Evolutionary conservation across 352 stramenopile species (phyloP).

Genomic region (Globisporangium abappressorium): DNA sequence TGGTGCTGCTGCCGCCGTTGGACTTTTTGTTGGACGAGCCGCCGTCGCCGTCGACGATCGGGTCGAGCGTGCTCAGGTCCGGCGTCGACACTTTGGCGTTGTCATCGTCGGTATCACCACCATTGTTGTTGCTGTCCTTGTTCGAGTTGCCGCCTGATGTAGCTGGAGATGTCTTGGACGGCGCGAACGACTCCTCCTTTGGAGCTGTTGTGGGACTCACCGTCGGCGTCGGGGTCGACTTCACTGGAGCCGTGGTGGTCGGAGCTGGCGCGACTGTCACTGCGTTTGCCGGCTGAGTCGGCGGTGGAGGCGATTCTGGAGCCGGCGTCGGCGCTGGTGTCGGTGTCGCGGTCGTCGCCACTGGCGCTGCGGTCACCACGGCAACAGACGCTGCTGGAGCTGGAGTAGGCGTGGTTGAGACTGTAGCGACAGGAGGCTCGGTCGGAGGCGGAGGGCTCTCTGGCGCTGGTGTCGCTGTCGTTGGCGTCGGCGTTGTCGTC

Average conservation of each 20-base stretch:
- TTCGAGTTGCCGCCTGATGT: neutral
- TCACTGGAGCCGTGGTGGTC: slow-evolving; percentile 13
- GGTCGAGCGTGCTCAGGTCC: slow-evolving; percentile 30
- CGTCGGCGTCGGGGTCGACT: slow-evolving; percentile 3
- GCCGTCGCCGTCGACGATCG: slow-evolving; percentile 23
- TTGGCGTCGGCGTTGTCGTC: slow-evolving; percentile 4
- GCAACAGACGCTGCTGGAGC: slow-evolving; percentile 11
- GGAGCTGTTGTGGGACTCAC: slow-evolving; percentile 12
- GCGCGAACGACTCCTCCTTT: slow-evolving; percentile 17
- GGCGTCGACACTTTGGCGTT: slow-evolving; percentile 16
- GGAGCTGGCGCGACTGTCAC: neutral
- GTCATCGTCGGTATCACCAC: neutral
- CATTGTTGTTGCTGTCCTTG: neutral
- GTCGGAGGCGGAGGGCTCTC: slow-evolving; percentile 12
- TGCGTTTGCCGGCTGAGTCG: slow-evolving; percentile 7
- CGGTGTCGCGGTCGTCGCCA: slow-evolving; percentile 11
- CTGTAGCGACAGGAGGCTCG: slow-evolving; percentile 8
- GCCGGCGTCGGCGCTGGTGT: slow-evolving; percentile 8
- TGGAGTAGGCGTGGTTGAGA: slow-evolving; percentile 6
- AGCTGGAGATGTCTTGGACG: slow-evolving; percentile 9
- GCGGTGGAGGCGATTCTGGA: slow-evolving; percentile 5
- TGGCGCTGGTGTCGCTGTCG: slow-evolving; percentile 6
- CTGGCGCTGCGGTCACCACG: slow-evolving; percentile 9
- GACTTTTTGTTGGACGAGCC: slow-evolving; percentile 3
- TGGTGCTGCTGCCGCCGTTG: slow-evolving; percentile 15